A percentile compares a stretch with the other conserved stretches of the same genome.
Conservation (phyloP, 805 yeast species). For the Kluyveromyces dobzhanskii region DNA sequence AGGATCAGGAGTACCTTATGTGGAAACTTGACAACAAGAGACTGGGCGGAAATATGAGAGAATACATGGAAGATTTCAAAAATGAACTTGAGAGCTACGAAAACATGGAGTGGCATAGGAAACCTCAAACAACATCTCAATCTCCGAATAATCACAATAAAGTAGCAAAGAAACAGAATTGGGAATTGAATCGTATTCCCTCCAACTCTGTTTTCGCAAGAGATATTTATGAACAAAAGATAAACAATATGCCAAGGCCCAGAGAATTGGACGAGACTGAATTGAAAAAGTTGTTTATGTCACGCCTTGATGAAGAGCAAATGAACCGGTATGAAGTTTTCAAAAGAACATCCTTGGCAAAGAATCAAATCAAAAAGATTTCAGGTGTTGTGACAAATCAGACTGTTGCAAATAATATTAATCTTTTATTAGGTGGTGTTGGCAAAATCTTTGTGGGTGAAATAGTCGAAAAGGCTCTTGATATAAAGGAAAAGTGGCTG, state of each 20-base stretch:
- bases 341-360: conserved; percentile 66
- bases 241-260: conserved; percentile 11
- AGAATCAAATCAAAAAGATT: conserved; percentile 69
- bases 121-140: not conserved
- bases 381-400: conserved; percentile 76
- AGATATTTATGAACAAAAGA: conserved; percentile 18
- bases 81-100: conserved; percentile 2
- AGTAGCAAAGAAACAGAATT: conserved; percentile 2
- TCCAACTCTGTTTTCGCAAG: conserved; percentile 17
- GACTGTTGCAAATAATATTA: conserved; percentile 67
- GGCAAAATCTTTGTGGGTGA: conserved; percentile 89
- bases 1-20: conserved; percentile 28
- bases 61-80: conserved; percentile 3
- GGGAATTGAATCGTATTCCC: conserved; percentile 20
- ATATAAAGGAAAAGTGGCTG: conserved; percentile 50
- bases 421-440: conserved; percentile 75
- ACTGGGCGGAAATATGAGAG: conserved; percentile 27
- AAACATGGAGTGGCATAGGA: not conserved
- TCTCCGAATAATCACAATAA: conserved; percentile 1
- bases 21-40: conserved; percentile 26
- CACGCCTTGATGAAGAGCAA: conserved; percentile 72
- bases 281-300: conserved; percentile 51
- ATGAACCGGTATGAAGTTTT: conserved; percentile 81
- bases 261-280: conserved; percentile 43
- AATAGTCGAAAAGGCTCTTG: conserved; percentile 71